Evolutionary conservation across 73 alveolate species (phyloP).

Genomic region (Effrenium voratum): DNA sequence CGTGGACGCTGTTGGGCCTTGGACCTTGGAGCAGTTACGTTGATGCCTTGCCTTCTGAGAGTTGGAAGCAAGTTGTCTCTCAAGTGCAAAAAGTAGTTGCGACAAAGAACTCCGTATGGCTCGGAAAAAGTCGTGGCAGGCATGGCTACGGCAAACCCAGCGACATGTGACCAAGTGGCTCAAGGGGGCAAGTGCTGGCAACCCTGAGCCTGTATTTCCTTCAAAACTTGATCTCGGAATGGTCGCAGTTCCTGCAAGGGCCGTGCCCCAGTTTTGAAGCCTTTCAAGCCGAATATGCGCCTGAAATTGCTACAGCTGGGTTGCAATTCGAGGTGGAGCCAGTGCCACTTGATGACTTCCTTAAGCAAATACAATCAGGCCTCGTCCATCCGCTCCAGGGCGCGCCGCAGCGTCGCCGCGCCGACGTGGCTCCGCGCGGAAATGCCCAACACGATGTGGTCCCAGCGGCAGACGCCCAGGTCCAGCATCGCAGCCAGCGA

Average conservation of each 20-base stretch:
- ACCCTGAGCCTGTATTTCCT: neutral
- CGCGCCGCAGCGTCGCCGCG: neutral
- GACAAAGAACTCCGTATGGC: neutral
- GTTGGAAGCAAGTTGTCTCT: neutral
- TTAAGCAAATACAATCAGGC: too few species aligned
- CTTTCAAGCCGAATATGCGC: neutral
- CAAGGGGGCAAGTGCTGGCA: too few species aligned
- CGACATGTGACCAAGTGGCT: slow-evolving; percentile 16
- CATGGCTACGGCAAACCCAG: neutral
- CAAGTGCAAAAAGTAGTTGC: neutral
- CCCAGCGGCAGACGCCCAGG: neutral
- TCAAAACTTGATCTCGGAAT: neutral
- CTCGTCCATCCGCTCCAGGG: too few species aligned
- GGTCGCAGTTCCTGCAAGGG: neutral
- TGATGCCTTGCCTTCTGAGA: neutral
- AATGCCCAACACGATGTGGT: neutral
- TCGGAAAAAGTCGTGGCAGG: neutral
- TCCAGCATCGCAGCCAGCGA: neutral
- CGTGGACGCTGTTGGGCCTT: neutral
- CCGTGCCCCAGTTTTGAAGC: neutral
- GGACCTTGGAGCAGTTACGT: neutral
- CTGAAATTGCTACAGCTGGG: neutral
- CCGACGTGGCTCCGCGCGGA: neutral
- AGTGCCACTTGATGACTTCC: neutral
- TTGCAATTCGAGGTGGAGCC: neutral